These are phyloP conservation scores for Fusarium neocosmosporiellum DNA, from an alignment of 2,329 filamentous ascomycete species.

Conservation along the genomic window DNA sequence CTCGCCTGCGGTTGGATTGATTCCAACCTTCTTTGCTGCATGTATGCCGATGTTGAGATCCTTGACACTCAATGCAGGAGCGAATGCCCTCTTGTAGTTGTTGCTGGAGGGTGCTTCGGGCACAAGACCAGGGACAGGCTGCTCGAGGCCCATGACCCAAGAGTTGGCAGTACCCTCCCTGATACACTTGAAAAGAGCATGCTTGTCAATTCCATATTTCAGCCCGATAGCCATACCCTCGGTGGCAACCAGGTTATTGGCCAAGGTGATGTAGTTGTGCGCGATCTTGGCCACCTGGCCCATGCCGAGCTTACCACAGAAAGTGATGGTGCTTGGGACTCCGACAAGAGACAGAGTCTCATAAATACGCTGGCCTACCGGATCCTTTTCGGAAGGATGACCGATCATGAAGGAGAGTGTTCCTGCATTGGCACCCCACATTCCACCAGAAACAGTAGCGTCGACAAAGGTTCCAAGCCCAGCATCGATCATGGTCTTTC, in stretches of 20 bases:
- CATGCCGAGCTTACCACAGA: slow-evolving; percentile 3
- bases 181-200: background rate
- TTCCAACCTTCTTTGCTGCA: background rate
- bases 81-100: slow-evolving; percentile 2
- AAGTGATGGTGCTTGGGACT: background rate
- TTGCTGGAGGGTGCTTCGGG: slow-evolving; percentile 11
- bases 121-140: slow-evolving; percentile 7
- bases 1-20: slow-evolving; percentile 6
- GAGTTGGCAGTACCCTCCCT: slow-evolving; percentile 1
- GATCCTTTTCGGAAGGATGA: background rate
- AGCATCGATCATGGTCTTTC: background rate
- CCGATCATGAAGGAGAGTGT: slow-evolving; percentile 20
- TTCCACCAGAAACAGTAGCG: slow-evolving; percentile 9
- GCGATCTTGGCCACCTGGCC: slow-evolving; percentile 15
- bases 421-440: slow-evolving; percentile 1
- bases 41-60: slow-evolving; percentile 6
- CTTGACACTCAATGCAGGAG: background rate
- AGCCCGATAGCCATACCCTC: slow-evolving; percentile 18
- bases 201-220: slow-evolving; percentile 3
- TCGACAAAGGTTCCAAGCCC: slow-evolving; percentile 10
- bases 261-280: slow-evolving; percentile 8
- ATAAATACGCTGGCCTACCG: background rate
- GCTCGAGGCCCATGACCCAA: slow-evolving; percentile 1
- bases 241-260: background rate
- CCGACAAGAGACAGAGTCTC: slow-evolving; percentile 3